Conservation (phyloP, 129 eudicot genomes). For the Centaurea solstitialis region DNA sequence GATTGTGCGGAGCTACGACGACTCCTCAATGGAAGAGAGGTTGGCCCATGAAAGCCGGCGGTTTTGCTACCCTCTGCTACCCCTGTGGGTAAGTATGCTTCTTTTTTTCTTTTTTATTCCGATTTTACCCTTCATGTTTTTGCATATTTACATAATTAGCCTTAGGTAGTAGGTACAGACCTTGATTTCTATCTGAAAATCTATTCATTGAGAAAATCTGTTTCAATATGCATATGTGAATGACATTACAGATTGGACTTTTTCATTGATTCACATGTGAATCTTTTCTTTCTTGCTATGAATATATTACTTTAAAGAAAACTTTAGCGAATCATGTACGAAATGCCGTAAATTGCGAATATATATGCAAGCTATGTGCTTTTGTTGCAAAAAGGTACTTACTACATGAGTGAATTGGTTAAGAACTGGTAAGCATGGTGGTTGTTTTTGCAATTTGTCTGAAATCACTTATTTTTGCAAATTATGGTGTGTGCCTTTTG, state of each 20-base stretch:
- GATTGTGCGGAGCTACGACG: conserved; percentile 57
- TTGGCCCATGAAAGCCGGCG: conserved; percentile 79
- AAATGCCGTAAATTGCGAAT: background rate
- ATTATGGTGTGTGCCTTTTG: background rate
- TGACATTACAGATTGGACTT: background rate
- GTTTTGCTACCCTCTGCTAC: conserved; percentile 62
- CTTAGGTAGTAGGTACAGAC: background rate
- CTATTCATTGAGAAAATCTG: background rate
- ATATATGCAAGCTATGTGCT: background rate
- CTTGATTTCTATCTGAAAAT: background rate
- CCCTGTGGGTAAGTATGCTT: conserved; percentile 78
- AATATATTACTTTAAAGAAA: background rate
- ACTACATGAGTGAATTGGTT: no score
- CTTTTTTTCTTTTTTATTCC: background rate
- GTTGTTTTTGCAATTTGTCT: background rate
- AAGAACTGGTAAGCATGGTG: no score
- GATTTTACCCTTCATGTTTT: conserved; percentile 19
- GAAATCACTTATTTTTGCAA: background rate
- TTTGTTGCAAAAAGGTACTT: background rate
- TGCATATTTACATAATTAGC: background rate
- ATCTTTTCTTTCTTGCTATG: background rate
- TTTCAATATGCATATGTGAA: background rate
- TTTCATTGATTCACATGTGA: background rate
- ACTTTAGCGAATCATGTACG: background rate
- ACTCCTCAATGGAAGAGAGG: conserved; percentile 66